Conservation (phyloP, 208 protist genomes). For the Leishmania guyanensis region DNA sequence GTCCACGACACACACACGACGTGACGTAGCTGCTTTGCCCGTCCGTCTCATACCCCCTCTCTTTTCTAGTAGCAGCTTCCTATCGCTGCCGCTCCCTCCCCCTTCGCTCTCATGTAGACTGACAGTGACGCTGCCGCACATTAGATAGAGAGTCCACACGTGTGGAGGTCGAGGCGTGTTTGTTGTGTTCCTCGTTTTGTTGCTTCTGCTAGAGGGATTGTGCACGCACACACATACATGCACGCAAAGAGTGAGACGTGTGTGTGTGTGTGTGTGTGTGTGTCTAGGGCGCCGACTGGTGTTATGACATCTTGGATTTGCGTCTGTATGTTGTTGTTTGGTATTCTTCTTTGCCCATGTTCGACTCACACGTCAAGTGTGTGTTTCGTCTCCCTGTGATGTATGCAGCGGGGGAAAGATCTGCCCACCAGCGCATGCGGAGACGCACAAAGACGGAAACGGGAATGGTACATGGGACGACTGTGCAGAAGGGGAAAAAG, state of each 20-base stretch:
- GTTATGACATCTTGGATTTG: neutral
- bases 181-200: conserved; percentile 12
- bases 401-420: neutral
- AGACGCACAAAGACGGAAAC: neutral
- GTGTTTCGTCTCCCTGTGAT: neutral
- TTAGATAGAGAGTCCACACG: neutral
- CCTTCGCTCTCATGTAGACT: neutral
- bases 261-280: neutral
- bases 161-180: conserved; percentile 2
- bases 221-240: neutral
- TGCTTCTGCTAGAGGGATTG: neutral
- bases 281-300: neutral
- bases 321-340: neutral
- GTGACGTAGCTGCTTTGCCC: neutral
- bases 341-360: neutral
- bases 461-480: neutral
- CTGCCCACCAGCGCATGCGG: neutral
- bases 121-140: neutral
- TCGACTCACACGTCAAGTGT: too few species aligned
- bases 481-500: neutral
- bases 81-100: neutral
- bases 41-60: neutral
- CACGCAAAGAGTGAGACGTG: neutral
- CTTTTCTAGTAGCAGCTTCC: neutral
- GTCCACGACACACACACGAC: neutral